Conservation (phyloP, 768 basidiomycete species). For the Cystobasidium tubakii region DNA sequence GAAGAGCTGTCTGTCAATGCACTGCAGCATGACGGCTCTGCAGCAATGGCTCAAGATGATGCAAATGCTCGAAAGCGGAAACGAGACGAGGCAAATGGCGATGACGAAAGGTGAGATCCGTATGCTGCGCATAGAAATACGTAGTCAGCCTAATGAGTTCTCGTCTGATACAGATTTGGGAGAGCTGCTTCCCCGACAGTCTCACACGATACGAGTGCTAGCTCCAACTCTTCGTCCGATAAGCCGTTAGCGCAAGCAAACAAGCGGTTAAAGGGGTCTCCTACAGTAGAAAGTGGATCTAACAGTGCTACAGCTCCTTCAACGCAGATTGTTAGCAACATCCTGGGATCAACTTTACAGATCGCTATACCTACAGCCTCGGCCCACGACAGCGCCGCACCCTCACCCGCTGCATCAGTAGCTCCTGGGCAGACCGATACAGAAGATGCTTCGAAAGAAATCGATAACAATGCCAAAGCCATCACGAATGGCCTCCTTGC, state of each 20-base stretch:
- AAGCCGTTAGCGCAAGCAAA: constrained; percentile 16
- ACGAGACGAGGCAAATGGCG: neutral
- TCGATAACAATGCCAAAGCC: neutral
- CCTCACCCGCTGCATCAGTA: neutral
- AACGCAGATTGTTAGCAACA: neutral
- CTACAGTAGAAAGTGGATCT: neutral
- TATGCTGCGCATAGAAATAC: neutral
- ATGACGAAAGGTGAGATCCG: neutral
- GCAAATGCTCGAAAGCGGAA: constrained; percentile 14
- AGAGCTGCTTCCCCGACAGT: constrained; percentile 10
- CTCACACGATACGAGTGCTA: constrained; percentile 1
- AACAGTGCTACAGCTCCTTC: neutral
- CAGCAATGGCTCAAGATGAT: neutral
- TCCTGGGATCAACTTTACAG: neutral
- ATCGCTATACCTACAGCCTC: neutral
- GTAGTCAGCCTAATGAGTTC: neutral
- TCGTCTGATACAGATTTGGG: neutral
- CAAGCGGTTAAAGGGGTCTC: neutral
- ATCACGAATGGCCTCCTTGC: neutral
- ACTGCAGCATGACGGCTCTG: neutral
- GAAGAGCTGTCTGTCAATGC: neutral
- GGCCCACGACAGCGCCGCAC: neutral
- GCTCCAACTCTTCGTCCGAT: neutral
- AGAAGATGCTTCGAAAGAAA: neutral
- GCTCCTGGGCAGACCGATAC: neutral